phyloP scores from a whole-genome alignment of 768 basidiomycete species.

The Tricholoma bakamatsutake region DNA sequence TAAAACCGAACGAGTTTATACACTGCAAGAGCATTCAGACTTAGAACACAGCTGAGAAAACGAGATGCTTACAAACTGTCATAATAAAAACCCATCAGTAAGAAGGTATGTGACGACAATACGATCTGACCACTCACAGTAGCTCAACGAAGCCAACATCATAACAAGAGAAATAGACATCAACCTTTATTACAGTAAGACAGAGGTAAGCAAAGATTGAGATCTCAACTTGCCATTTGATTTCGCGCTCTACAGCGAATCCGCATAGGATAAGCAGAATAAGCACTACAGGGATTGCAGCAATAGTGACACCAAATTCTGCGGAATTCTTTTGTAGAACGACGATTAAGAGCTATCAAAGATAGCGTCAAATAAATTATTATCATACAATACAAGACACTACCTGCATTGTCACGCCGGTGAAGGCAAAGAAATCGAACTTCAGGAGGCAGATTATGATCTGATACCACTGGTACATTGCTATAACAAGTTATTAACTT shows the following conservation, averaged over 20 bases:
- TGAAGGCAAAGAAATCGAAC: slow-evolving; percentile 86
- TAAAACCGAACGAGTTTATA: slow-evolving; percentile 87
- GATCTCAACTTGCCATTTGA: slow-evolving; percentile 52
- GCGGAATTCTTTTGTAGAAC: slow-evolving; percentile 58
- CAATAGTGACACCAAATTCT: slow-evolving; percentile 78
- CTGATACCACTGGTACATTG: slow-evolving; percentile 87
- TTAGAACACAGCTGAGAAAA: slow-evolving; percentile 3
- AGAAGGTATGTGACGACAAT: background rate
- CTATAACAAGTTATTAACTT: slow-evolving; percentile 29
- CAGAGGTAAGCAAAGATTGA: background rate
- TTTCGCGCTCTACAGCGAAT: slow-evolving; percentile 71
- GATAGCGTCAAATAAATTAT: background rate
- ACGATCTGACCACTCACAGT: slow-evolving; percentile 49
- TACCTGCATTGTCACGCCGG: slow-evolving; percentile 86
- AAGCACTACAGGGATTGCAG: slow-evolving; percentile 78
- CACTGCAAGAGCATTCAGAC: slow-evolving; percentile 34
- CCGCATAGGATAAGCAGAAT: slow-evolving; percentile 59
- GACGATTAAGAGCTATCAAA: slow-evolving; percentile 68
- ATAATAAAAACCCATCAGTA: background rate
- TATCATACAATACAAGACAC: background rate
- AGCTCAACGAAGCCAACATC: slow-evolving; percentile 73
- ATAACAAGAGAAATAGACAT: slow-evolving; percentile 67
- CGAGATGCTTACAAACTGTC: background rate
- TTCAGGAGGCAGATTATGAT: slow-evolving; percentile 84
- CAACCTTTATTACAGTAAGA: slow-evolving; percentile 36